A percentile compares a stretch with the other conserved stretches of the same genome.
phyloP scores from a whole-genome alignment of 768 basidiomycete species.

The Tylopilus sp. region DNA sequence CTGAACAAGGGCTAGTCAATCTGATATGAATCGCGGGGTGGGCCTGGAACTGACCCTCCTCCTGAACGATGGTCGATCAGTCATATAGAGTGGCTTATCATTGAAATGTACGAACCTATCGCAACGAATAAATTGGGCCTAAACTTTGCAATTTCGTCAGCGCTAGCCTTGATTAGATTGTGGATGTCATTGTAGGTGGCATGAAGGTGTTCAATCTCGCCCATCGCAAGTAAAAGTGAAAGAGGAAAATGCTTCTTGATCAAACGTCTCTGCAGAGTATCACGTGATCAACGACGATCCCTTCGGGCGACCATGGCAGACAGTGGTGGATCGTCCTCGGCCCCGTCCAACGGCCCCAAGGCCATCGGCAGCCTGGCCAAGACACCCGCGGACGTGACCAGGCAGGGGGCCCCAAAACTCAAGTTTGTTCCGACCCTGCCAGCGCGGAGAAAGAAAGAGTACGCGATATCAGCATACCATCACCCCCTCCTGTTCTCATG shows the following conservation, averaged over 20 bases:
- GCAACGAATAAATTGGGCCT: conserved; percentile 85
- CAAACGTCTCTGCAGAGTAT: background rate
- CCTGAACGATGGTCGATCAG: conserved; percentile 39
- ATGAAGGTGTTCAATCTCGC: conserved; percentile 55
- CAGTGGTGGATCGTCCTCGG: conserved; percentile 4
- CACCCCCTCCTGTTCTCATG: conserved; percentile 6
- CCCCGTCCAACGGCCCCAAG: conserved; percentile 40
- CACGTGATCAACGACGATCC: conserved; percentile 18
- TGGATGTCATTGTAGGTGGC: conserved; percentile 93
- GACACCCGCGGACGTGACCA: conserved; percentile 64
- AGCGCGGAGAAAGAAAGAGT: conserved; percentile 77
- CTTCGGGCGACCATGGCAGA: conserved; percentile 14
- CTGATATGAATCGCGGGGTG: conserved; percentile 11
- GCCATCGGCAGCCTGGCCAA: conserved; percentile 77
- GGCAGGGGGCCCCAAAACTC: conserved; percentile 71
- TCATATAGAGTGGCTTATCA: background rate
- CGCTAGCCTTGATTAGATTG: conserved; percentile 71
- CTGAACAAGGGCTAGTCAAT: conserved; percentile 36
- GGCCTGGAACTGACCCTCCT: conserved; percentile 64
- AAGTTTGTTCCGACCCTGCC: conserved; percentile 80
- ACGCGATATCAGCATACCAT: conserved; percentile 33
- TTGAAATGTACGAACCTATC: conserved; percentile 52
- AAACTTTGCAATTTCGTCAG: conserved; percentile 73
- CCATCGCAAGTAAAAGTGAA: conserved; percentile 21
- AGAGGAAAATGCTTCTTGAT: background rate